Conservation (phyloP, 1,139 yeast species). For the Hansenula lynferdii region DNA sequence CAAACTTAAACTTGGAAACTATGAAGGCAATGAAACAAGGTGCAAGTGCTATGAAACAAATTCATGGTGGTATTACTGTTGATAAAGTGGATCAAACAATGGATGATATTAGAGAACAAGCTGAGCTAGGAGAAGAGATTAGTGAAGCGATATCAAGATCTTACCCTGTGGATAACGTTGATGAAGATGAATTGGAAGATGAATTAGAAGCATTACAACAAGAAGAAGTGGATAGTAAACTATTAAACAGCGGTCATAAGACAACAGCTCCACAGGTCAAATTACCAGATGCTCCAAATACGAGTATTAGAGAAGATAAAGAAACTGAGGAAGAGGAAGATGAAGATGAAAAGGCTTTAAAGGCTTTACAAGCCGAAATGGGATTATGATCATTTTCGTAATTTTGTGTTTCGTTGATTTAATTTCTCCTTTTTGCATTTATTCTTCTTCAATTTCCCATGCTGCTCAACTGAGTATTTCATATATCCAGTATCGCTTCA, state of each 20-base stretch:
- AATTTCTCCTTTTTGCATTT: too few relatives aligned
- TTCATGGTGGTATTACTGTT: slow-evolving; percentile 91
- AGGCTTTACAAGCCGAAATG: slow-evolving; percentile 92
- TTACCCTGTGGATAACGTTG: slow-evolving; percentile 66
- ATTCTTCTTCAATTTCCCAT: too few relatives aligned
- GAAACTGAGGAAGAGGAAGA: slow-evolving; percentile 50
- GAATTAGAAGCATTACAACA: slow-evolving; percentile 87
- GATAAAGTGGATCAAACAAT: slow-evolving; percentile 98
- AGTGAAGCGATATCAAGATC: slow-evolving; percentile 91
- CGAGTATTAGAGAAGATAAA: slow-evolving; percentile 18
- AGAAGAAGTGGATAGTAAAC: slow-evolving; percentile 63
- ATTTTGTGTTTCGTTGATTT: too few relatives aligned
- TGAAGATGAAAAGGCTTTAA: slow-evolving; percentile 88
- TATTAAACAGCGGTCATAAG: slow-evolving; percentile 42
- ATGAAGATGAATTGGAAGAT: slow-evolving; percentile 83
- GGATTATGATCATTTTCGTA: slow-evolving; percentile 50
- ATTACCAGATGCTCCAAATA: slow-evolving; percentile 37
- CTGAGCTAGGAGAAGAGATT: slow-evolving; percentile 90
- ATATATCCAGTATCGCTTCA: too few relatives aligned
- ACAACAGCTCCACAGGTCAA: slow-evolving; percentile 18
- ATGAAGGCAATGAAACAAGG: slow-evolving; percentile 99
- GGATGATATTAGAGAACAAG: slow-evolving; percentile 98
- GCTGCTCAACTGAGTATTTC: too few relatives aligned
- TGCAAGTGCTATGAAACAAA: slow-evolving; percentile 93
- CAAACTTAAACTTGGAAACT: slow-evolving; percentile 93